These are phyloP conservation scores for Acanthamoeba culbertsoni DNA, from an alignment of 208 protist species.

Conservation along the genomic window DNA sequence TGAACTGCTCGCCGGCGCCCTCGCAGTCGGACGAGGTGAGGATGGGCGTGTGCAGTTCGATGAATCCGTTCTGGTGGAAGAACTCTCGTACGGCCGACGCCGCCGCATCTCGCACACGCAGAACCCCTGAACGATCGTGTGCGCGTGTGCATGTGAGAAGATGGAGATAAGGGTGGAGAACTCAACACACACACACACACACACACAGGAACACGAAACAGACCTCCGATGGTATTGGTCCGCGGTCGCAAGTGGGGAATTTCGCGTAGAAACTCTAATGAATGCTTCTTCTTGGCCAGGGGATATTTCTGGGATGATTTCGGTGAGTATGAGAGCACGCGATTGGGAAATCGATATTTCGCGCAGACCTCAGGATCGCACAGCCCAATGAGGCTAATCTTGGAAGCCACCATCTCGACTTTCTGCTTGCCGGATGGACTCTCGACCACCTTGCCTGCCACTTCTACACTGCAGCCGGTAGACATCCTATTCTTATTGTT, in stretches of 20 bases:
- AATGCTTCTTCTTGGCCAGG: constrained; percentile 86
- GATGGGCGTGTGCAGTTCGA: constrained; percentile 86
- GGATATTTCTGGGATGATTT: constrained; percentile 75
- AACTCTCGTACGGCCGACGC: constrained; percentile 70
- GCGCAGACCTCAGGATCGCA: constrained; percentile 46
- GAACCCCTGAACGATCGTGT: constrained; percentile 65
- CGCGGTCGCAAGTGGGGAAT: constrained; percentile 85
- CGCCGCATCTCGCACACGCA: constrained; percentile 78
- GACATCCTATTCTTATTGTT: neutral
- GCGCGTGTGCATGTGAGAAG: neutral
- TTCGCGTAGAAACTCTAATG: constrained; percentile 86
- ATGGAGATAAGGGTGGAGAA: neutral
- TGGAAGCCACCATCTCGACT: neutral
- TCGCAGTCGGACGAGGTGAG: constrained; percentile 89
- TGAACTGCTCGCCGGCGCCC: constrained; percentile 64
- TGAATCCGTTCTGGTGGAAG: constrained; percentile 78
- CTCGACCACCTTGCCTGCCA: constrained; percentile 24
- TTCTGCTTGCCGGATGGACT: constrained; percentile 37
- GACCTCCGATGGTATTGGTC: constrained; percentile 77
- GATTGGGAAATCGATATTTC: neutral
- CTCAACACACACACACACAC: too few relatives aligned
- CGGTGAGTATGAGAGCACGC: neutral
- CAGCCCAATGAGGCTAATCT: neutral
- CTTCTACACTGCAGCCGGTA: constrained; percentile 30
- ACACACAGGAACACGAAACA: neutral